Base-by-base conservation (phyloP, 306 rosid genomes). In the Vigna unguiculata region DNA sequence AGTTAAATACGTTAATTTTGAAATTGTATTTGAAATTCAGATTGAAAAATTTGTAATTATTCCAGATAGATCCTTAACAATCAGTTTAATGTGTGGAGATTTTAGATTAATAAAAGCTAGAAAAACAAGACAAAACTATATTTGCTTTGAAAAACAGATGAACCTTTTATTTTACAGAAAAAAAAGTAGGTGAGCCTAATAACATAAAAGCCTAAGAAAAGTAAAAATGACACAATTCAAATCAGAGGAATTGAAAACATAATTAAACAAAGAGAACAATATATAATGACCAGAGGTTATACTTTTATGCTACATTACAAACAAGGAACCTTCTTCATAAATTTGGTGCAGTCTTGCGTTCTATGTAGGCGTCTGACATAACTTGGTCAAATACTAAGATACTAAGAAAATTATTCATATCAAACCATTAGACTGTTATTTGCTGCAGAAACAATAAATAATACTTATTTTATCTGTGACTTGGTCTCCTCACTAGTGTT, bases 321-420 rank as follows among this genome's bases (percentile, higher is more conserved):
- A 24, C 7, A 30, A 14, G 67, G 45, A 60, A 60, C 20, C 7
- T 32, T 60, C 45, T 30, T 28, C 30, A 38, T 15, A 28, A 15
- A 30, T 60, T 30, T 60, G 41, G 21, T 20, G 13, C 66, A 60
- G 66, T 30, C 66, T 60, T 32, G 67, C 43, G 43, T 60, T 60
- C 66, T 28, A 60, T 30, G 10, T 6, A 19, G 12, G 65, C 65
- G 20, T 60, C 32, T 34, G 46, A 34, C 36, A 61, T n/a, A 30
- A 6, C 6, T 15, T 15, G 66, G 66, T 60, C 66, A 60, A 60
- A 28, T 7, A 20, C 24, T 9, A 34, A 60, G n/a, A 7, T 28
- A 30, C 2, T 1, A 1, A 40, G 1, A 34, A 34, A 62, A 3
- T n/a, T 34, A 34, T 61, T 32, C 19, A 17, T 36, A n/a, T 17